Percentiles rank a stretch among this genome's conserved stretches.
These are phyloP conservation scores for Solanum tacnaense DNA, from an alignment of 257 asterid genomes.

Conservation along the genomic window DNA sequence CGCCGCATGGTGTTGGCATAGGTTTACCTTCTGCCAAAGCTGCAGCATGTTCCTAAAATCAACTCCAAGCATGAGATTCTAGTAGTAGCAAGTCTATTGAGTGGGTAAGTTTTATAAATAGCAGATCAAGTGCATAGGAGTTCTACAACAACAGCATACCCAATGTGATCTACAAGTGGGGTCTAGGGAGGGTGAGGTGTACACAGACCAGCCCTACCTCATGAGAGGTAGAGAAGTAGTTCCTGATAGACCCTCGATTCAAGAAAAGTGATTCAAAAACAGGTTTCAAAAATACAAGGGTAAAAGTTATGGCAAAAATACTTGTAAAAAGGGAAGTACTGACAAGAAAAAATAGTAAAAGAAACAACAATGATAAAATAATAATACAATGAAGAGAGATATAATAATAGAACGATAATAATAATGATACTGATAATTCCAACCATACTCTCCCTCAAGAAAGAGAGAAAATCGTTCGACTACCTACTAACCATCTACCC, in stretches of 20 bases:
- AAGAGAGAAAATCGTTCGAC: neutral
- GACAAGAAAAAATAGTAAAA: neutral
- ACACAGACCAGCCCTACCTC: neutral
- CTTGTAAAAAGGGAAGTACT: neutral
- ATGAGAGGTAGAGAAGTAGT: neutral
- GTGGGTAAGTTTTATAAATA: neutral
- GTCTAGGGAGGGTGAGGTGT: neutral
- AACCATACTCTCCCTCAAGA: neutral
- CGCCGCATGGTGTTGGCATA: slow-evolving; percentile 62
- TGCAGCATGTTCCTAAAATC: slow-evolving; percentile 62
- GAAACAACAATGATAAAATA: neutral
- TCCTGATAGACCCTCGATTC: neutral
- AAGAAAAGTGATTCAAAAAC: neutral
- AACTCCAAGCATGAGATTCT: slow-evolving; percentile 4
- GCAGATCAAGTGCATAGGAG: neutral
- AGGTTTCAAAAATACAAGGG: neutral
- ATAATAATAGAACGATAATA: neutral
- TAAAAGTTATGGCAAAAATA: neutral
- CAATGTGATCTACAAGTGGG: neutral
- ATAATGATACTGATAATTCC: neutral
- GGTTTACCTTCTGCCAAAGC: slow-evolving; percentile 67
- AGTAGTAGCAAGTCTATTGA: neutral
- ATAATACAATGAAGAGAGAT: neutral
- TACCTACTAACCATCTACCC: neutral
- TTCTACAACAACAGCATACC: neutral